Conservation (phyloP, 163 green algal species). For the Volvox carteri region DNA sequence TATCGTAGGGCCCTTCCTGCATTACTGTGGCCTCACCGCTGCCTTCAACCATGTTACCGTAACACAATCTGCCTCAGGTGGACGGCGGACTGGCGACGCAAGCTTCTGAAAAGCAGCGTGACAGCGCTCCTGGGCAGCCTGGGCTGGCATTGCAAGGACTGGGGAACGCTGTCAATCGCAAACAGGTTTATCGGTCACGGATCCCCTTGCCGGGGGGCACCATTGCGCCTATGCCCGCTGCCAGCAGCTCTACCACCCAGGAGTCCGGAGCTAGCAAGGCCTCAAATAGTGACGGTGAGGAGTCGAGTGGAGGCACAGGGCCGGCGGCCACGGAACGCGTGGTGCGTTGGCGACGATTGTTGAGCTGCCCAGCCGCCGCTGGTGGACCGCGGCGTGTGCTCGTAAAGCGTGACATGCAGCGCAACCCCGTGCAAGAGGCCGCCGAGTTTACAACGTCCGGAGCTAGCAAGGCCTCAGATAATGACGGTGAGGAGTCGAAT, state of each 20-base stretch:
- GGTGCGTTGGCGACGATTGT: not conserved
- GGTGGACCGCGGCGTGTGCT: slow-evolving; percentile 36
- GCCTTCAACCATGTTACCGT: too few relatives aligned
- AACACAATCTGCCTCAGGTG: too few relatives aligned
- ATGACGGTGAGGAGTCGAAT: not conserved
- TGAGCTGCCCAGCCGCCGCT: not conserved
- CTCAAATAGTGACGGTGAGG: not conserved
- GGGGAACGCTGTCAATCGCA: not conserved
- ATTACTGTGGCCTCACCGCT: too few relatives aligned
- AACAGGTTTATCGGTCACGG: slow-evolving; percentile 1
- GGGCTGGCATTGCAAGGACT: too few relatives aligned
- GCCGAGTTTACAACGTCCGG: not conserved
- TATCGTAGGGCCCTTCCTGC: too few relatives aligned
- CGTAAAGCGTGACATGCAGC: too few relatives aligned
- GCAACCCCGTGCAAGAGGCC: not conserved
- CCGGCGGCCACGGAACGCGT: not conserved
- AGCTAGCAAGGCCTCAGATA: too few relatives aligned
- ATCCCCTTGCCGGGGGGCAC: slow-evolving; percentile 12
- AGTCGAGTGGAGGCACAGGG: not conserved
- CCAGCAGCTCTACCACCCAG: not conserved
- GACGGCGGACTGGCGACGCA: too few relatives aligned
- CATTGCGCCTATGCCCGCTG: not conserved
- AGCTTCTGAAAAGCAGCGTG: too few relatives aligned
- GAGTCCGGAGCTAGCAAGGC: not conserved
- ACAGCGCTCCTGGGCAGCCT: too few relatives aligned